A percentile compares a stretch with the other conserved stretches of the same genome.
Evolutionary conservation across 2,329 filamentous ascomycete species (phyloP).

Genomic region (Colletotrichum coccodes): DNA sequence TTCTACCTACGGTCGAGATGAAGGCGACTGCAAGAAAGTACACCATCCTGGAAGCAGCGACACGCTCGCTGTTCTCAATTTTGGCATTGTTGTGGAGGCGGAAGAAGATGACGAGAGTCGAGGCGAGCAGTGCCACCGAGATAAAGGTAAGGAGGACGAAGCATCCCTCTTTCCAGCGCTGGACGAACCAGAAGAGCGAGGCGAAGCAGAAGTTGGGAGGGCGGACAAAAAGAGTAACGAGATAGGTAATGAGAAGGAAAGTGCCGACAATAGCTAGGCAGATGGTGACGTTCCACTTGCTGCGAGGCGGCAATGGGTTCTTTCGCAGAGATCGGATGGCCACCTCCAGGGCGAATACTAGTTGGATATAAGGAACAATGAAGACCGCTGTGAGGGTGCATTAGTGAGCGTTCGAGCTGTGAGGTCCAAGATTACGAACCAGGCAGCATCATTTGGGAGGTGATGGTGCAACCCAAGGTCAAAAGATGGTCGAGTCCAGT

Average conservation of each 20-base stretch:
- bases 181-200: slow-evolving; percentile 74
- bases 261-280: slow-evolving; percentile 63
- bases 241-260: slow-evolving; percentile 65
- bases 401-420: slow-evolving; percentile 38
- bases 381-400: slow-evolving; percentile 64
- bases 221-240: slow-evolving; percentile 65
- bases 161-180: slow-evolving; percentile 66
- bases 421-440: slow-evolving; percentile 51
- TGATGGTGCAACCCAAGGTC: slow-evolving; percentile 60
- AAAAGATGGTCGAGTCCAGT: slow-evolving; percentile 63
- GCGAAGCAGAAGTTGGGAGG: slow-evolving; percentile 73
- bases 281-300: slow-evolving; percentile 68
- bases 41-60: slow-evolving; percentile 75
- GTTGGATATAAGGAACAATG: slow-evolving; percentile 71
- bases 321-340: slow-evolving; percentile 63
- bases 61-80: slow-evolving; percentile 68
- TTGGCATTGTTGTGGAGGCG: slow-evolving; percentile 64
- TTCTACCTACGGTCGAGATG: slow-evolving; percentile 63
- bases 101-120: slow-evolving; percentile 64
- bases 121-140: slow-evolving; percentile 59
- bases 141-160: slow-evolving; percentile 65
- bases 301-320: slow-evolving; percentile 66
- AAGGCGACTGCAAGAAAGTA: slow-evolving; percentile 71
- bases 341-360: slow-evolving; percentile 73
- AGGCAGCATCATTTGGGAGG: slow-evolving; percentile 69